These are phyloP conservation scores for Sporothrix dimorphospora DNA, from an alignment of 2,329 filamentous ascomycete species.

Conservation along the genomic window DNA sequence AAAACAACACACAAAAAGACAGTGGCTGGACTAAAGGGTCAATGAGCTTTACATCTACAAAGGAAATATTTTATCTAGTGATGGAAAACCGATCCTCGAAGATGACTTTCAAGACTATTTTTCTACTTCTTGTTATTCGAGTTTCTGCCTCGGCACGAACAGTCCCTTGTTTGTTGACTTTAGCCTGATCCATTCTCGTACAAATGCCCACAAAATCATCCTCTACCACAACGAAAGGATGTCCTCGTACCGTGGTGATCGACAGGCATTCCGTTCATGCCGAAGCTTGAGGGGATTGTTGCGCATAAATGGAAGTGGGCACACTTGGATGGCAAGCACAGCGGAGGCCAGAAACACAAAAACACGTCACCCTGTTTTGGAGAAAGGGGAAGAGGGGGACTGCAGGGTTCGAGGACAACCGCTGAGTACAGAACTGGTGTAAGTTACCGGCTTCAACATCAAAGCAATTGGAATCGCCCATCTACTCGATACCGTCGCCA, in stretches of 20 bases:
- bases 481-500: neutral
- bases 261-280: slow-evolving; percentile 14
- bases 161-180: neutral
- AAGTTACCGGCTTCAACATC: neutral
- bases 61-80: too few relatives aligned
- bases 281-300: neutral
- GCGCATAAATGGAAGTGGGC: neutral
- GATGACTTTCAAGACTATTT: too few relatives aligned
- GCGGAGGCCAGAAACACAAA: neutral
- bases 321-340: neutral
- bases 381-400: too few relatives aligned
- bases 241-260: neutral
- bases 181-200: neutral
- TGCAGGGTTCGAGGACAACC: neutral
- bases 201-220: neutral
- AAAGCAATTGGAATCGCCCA: neutral
- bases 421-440: neutral
- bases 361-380: neutral
- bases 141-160: too few relatives aligned
- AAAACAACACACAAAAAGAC: too few relatives aligned
- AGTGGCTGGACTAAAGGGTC: too few relatives aligned
- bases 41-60: too few relatives aligned
- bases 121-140: too few relatives aligned
- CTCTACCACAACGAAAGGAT: too few relatives aligned
- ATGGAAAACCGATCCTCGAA: too few relatives aligned